Evolutionary conservation across 345 rosid genomes (phyloP).

Genomic region (Lumnitzera racemosa): DNA sequence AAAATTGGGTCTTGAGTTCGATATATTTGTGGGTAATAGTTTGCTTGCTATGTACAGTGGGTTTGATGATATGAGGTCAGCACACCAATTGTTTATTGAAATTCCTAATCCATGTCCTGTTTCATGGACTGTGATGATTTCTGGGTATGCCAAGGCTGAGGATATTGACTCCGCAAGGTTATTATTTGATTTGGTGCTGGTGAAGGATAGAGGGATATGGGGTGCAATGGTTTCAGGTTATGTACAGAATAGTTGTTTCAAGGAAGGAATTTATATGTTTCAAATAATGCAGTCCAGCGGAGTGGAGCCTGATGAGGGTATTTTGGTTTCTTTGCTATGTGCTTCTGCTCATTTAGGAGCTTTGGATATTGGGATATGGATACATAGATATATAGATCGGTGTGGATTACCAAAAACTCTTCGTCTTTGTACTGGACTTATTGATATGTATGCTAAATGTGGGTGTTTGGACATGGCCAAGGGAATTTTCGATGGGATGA

Average conservation of each 20-base stretch:
- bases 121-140: conserved; percentile 46
- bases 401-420: background rate
- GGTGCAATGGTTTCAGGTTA: conserved; percentile 52
- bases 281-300: conserved; percentile 14
- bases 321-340: conserved; percentile 15
- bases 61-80: conserved; percentile 17
- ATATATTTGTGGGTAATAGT: conserved; percentile 38
- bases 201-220: conserved; percentile 41
- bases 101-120: conserved; percentile 21
- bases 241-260: conserved; percentile 36
- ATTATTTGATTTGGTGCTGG: conserved; percentile 31
- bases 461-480: conserved; percentile 11
- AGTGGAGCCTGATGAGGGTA: conserved; percentile 15
- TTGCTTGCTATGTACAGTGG: conserved; percentile 30
- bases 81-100: conserved; percentile 33
- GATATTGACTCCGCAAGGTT: conserved; percentile 30
- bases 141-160: conserved; percentile 37
- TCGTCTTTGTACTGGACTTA: conserved; percentile 16
- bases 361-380: conserved; percentile 14
- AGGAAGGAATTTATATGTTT: conserved; percentile 39
- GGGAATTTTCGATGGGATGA: conserved; percentile 10
- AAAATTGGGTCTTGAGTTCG: conserved; percentile 25
- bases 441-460: conserved; percentile 20
- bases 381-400: conserved; percentile 1
- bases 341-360: conserved; percentile 19